A percentile compares a stretch with the other conserved stretches of the same genome.
Conservation (phyloP, 257 asterid species). For the Mentha longifolia region DNA sequence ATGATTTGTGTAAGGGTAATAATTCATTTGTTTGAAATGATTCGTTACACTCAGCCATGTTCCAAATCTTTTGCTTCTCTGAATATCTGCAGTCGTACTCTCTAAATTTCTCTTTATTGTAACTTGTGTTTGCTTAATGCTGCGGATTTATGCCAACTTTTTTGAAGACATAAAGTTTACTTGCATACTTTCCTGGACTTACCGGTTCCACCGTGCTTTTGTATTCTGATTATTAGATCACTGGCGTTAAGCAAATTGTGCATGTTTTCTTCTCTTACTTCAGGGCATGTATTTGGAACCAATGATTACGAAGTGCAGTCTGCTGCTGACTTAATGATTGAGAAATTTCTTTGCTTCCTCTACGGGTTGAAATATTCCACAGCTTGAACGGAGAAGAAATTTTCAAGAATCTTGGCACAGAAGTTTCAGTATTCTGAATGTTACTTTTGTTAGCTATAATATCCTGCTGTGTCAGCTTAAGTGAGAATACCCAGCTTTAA, state of each 20-base stretch:
- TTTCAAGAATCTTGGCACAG: conserved; percentile 35
- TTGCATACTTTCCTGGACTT: neutral
- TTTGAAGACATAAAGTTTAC: neutral
- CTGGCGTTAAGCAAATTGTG: neutral
- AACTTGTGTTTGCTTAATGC: neutral
- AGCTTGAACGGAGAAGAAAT: conserved; percentile 30
- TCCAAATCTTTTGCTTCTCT: neutral
- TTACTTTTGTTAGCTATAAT: conserved; percentile 26
- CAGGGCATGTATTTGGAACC: conserved; percentile 88
- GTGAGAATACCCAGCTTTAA: conserved; percentile 11
- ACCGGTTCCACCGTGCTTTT: neutral
- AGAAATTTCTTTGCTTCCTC: conserved; percentile 33
- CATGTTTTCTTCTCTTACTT: conserved; percentile 29
- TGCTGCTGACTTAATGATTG: conserved; percentile 40
- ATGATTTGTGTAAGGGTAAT: neutral
- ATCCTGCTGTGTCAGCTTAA: conserved; percentile 19
- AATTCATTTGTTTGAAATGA: neutral
- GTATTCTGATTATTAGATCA: neutral
- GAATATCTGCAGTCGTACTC: neutral
- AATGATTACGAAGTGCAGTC: conserved; percentile 39
- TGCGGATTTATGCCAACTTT: neutral
- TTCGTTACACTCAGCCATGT: neutral
- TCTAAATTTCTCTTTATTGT: neutral
- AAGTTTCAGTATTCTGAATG: conserved; percentile 17
- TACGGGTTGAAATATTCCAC: conserved; percentile 17